Base-by-base conservation (phyloP, 306 rosid species). In the Hippophae gyantsensis region DNA sequence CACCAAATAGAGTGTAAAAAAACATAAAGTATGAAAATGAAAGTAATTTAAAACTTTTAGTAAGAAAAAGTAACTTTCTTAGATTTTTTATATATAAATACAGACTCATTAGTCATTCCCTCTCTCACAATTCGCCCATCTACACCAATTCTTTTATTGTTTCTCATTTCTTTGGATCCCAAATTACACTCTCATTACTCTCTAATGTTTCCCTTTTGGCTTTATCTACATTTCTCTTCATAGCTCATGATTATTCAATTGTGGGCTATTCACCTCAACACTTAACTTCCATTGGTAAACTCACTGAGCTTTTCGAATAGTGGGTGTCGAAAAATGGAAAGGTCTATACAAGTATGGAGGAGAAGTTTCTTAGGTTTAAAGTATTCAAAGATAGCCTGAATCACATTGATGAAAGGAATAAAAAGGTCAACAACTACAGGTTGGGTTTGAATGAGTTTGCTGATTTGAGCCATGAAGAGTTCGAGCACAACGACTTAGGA, bases 391-490 rank as follows among this genome's bases (percentile, higher is more conserved):
- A 79, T 47, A 79, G 74, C 52, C 64, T 79, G 67, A 79, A 74
- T 72, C 84, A 79, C 75, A 79, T 79, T 45, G 80, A 79, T 45
- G 80, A 79, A 49, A 79, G 72, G 56, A 79, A 79, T 18, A 79
- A 79, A 78, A 50, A 63, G 47, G 48, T 63, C n/a, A 48, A 58
- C 45, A 76, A 74, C 65, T 79, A 79, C 46, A 75, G 84, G 84
- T 61, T 79, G 26, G 80, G 70, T 41, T 25, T 79, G 70, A 79
- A 79, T 49, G 84, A 79, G 69, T 75, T 79, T 65, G 78, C 84
- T 18, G 84, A 79, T 64, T 42, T 79, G 70, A 79, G 80, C 75
- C 80, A 71, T 48, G 84, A 75, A 52, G 84, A 79, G 73, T 75
- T 74, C 55, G 71, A 79, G 75, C 68, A 72, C 60, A 79, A 61